Percentiles rank a stretch among this genome's conserved stretches.
phyloP scores from a whole-genome alignment of 495 filamentous ascomycete genomes.

The Xylaria acuta region DNA sequence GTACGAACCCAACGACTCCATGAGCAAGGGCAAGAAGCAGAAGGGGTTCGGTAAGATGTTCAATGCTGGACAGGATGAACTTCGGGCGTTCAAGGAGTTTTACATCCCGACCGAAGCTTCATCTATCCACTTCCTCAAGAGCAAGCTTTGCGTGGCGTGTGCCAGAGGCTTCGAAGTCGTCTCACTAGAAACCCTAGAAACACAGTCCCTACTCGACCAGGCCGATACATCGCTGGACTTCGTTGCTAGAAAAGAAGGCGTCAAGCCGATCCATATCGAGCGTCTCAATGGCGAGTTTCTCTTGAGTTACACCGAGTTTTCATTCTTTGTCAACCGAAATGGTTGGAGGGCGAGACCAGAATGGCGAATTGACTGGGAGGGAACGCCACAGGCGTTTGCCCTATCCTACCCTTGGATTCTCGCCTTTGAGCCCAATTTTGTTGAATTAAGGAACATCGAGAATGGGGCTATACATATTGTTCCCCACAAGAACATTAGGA shows the following conservation, averaged over 20 bases:
- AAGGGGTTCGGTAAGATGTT: conserved; percentile 95
- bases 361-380: conserved; percentile 98
- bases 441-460: conserved; percentile 94
- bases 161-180: conserved; percentile 97
- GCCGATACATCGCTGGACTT: conserved; percentile 98
- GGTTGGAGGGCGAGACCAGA: conserved; percentile 95
- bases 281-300: conserved; percentile 96
- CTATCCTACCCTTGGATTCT: conserved; percentile 94
- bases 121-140: conserved; percentile 96
- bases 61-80: conserved; percentile 86
- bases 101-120: conserved; percentile 97
- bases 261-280: conserved; percentile 97
- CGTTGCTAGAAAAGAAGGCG: conserved; percentile 87
- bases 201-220: conserved; percentile 94
- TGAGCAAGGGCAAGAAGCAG: conserved; percentile 87
- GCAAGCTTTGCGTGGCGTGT: conserved; percentile 95
- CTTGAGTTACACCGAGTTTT: conserved; percentile 97
- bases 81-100: conserved; percentile 98
- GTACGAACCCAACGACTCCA: conserved; percentile 91
- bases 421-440: conserved; percentile 98
- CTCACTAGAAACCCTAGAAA: conserved; percentile 94
- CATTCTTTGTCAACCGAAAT: conserved; percentile 98
- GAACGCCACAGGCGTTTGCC: conserved; percentile 86
- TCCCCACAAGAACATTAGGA: conserved; percentile 92
- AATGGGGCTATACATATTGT: conserved; percentile 93